Evolutionary conservation across 345 rosid genomes (phyloP).

Genomic region (Hibiscus trionum): DNA sequence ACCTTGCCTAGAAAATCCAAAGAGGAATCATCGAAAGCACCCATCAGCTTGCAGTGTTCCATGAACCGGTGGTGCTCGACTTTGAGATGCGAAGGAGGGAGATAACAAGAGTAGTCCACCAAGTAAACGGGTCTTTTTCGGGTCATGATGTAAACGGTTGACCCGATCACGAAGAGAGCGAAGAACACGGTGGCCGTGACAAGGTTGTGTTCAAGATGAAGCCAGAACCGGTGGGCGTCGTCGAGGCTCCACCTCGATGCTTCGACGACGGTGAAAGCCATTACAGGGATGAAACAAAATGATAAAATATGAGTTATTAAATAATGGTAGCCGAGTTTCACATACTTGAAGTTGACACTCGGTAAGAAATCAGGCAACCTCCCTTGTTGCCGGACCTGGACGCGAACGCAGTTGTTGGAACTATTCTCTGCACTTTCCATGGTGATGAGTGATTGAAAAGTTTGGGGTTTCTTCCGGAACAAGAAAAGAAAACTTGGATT

Average conservation of each 20-base stretch:
- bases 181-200: constrained; percentile 59
- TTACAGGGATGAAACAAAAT: constrained; percentile 64
- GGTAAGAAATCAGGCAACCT: constrained; percentile 77
- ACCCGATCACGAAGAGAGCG: constrained; percentile 49
- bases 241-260: constrained; percentile 55
- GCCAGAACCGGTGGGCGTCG: constrained; percentile 61
- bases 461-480: background rate
- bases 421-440: constrained; percentile 28
- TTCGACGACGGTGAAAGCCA: constrained; percentile 46
- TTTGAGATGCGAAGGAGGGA: constrained; percentile 53
- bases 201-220: constrained; percentile 81
- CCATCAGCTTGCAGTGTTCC: constrained; percentile 67
- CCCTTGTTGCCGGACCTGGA: constrained; percentile 48
- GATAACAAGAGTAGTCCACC: constrained; percentile 67
- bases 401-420: constrained; percentile 28
- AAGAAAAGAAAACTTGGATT: background rate
- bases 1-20: constrained; percentile 82
- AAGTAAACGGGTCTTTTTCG: constrained; percentile 75
- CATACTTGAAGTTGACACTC: constrained; percentile 80
- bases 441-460: background rate
- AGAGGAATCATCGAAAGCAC: constrained; percentile 72
- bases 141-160: constrained; percentile 75
- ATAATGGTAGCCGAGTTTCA: constrained; percentile 84
- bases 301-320: constrained; percentile 58
- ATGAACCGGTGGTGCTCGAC: constrained; percentile 54